Base-by-base conservation (phyloP, 768 basidiomycete genomes). In the Termitomyces eurrhizus region DNA sequence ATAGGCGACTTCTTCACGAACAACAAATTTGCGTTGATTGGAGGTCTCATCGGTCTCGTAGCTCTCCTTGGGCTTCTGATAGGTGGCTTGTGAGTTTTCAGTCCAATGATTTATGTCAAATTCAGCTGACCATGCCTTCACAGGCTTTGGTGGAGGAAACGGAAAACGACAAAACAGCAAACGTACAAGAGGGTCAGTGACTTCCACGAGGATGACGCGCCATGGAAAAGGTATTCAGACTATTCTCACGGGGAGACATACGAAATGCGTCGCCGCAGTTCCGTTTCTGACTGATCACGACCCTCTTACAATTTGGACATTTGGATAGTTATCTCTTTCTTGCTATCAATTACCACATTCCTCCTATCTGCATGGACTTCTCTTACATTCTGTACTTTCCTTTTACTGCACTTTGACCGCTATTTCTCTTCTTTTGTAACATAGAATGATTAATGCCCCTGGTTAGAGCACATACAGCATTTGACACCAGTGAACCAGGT, bases 1-100 rank as follows among this genome's bases (percentile, higher is more conserved):
- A 61, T 85, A 32, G 66, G 62, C 49, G 61, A 62, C 0, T 86
- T 87, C 64, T 69, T 88, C 64, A 58, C 63, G 1, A 65, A 63
- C 24, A 71, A 83, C 62, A 82, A 82, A 72, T 75, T 75, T 56
- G 73, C 70, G 41, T 71, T 88, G 35, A 71, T 86, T 36, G 82
- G 83, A 11, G 83, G 78, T 2, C 63, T 78, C 4, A 58, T 82
- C 36, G 80, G 74, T n/a, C 64, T 82, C 14, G 65, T 76, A 3
- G 68, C 70, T 12, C 60, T 83, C 57, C 72, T 85, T 64, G 78
- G 61, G 11, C 58, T 69, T 2, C 63, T 80, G 18, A 70, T 74
- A 14, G 68, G 66, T 56, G 77, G 74, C 46, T 65, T 80, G 78
- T 80, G 58, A 74, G 78, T 73, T 36, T 9, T 26, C 12, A 12